These are phyloP conservation scores for Picea glauca DNA, from an alignment of 75 land plant species.

Conservation along the genomic window DNA sequence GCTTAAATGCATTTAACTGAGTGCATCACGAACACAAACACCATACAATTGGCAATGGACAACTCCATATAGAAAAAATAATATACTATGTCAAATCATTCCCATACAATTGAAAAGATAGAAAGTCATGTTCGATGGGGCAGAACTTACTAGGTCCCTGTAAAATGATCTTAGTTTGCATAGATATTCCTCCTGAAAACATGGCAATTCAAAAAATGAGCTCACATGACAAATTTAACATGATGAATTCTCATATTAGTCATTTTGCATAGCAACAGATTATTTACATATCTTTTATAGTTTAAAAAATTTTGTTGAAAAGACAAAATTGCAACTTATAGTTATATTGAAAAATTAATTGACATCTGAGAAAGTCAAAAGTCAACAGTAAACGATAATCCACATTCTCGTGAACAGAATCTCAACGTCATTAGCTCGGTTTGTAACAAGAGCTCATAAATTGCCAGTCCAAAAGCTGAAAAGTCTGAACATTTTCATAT, in stretches of 20 bases:
- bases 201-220: slow-evolving; percentile 1
- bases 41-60: not conserved
- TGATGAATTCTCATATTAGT: not conserved
- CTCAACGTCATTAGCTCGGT: not conserved
- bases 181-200: slow-evolving; percentile 24
- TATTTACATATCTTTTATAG: not conserved
- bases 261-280: not conserved
- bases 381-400: not conserved
- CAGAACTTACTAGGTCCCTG: slow-evolving; percentile 20
- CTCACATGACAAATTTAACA: not conserved
- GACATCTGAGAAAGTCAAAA: not conserved
- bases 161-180: slow-evolving; percentile 14
- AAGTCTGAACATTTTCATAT: not conserved
- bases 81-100: not conserved
- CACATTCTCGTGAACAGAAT: not conserved
- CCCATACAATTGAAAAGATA: not conserved
- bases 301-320: not conserved
- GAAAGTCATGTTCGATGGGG: not conserved
- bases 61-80: not conserved
- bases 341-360: not conserved
- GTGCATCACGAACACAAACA: not conserved
- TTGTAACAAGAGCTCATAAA: not conserved
- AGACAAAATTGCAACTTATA: not conserved
- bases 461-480: not conserved
- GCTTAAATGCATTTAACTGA: not conserved